Conservation (phyloP, 1,284 basidiomycete species). For the Filobasidium uniguttulatum region DNA sequence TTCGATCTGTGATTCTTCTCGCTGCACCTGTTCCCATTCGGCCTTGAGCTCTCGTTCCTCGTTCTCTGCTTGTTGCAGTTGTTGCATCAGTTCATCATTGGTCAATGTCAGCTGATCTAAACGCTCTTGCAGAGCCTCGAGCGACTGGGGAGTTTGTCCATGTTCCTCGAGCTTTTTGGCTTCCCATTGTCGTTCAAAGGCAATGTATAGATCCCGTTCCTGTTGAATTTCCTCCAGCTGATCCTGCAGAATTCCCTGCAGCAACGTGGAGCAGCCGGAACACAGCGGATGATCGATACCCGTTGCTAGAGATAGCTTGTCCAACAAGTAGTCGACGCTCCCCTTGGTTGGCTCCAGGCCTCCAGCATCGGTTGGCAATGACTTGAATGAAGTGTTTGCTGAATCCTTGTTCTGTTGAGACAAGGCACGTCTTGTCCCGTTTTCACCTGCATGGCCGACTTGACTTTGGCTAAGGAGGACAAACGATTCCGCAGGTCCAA, state of each 20-base stretch:
- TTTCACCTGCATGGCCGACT: no score
- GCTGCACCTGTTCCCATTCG: conserved; percentile 55
- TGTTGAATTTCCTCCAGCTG: conserved; percentile 80
- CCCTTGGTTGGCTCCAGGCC: conserved; percentile 18
- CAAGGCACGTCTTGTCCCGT: conserved; percentile 38
- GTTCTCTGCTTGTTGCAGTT: conserved; percentile 56
- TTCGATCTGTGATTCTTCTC: conserved; percentile 60
- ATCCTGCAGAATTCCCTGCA: conserved; percentile 61
- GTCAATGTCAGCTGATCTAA: no score
- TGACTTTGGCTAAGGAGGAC: conserved; percentile 71
- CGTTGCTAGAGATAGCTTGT: conserved; percentile 61
- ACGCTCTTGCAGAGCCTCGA: no score
- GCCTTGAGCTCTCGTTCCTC: conserved; percentile 60
- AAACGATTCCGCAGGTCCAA: conserved; percentile 59
- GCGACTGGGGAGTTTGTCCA: no score
- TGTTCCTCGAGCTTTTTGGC: conserved; percentile 16
- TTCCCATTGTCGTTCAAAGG: conserved; percentile 65
- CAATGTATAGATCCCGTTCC: conserved; percentile 82
- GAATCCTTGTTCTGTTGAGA: conserved; percentile 35
- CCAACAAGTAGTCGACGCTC: conserved; percentile 45
- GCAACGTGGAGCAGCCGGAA: conserved; percentile 75
- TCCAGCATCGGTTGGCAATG: background rate
- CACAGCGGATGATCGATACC: conserved; percentile 92
- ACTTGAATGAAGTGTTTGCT: conserved; percentile 35
- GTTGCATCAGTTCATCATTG: conserved; percentile 52